A percentile compares a stretch with the other conserved stretches of the same genome.
Conservation (phyloP, 257 asterid species). For the Fraxinus americana region DNA sequence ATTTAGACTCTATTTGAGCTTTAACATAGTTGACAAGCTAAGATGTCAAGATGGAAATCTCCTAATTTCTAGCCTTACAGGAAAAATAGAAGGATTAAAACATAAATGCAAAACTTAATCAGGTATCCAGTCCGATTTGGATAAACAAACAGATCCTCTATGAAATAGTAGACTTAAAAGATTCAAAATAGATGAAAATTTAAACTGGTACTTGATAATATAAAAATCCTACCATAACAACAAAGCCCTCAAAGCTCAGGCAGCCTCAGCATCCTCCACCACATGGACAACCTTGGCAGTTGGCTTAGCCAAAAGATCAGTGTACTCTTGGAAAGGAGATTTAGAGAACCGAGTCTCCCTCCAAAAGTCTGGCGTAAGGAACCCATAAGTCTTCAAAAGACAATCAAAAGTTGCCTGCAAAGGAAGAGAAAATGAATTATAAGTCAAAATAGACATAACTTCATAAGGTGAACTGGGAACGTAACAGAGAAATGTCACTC, state of each 20-base stretch:
- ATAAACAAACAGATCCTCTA: conserved; percentile 12
- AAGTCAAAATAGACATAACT: neutral
- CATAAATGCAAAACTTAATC: neutral
- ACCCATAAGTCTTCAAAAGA: conserved; percentile 64
- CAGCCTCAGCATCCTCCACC: conserved; percentile 42
- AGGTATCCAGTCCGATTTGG: conserved; percentile 19
- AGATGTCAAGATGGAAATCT: too few species aligned
- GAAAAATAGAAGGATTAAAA: neutral
- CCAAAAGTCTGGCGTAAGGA: conserved; percentile 75
- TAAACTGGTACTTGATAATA: conserved; percentile 26
- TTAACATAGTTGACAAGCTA: too few species aligned
- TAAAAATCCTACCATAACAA: conserved; percentile 12
- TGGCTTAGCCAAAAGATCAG: conserved; percentile 64
- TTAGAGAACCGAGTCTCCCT: conserved; percentile 61
- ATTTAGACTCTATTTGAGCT: neutral
- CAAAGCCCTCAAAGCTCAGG: conserved; percentile 24
- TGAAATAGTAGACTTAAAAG: conserved; percentile 17
- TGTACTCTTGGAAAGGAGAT: conserved; percentile 72
- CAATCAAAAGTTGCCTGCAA: conserved; percentile 73
- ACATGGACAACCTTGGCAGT: conserved; percentile 45
- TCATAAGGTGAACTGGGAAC: neutral
- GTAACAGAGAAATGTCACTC: neutral
- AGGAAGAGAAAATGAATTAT: neutral
- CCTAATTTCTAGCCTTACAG: too few species aligned
- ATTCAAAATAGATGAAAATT: conserved; percentile 30